Base-by-base conservation (phyloP, 1,284 basidiomycete species). In the Leccinum brunneo-olivaceum region DNA sequence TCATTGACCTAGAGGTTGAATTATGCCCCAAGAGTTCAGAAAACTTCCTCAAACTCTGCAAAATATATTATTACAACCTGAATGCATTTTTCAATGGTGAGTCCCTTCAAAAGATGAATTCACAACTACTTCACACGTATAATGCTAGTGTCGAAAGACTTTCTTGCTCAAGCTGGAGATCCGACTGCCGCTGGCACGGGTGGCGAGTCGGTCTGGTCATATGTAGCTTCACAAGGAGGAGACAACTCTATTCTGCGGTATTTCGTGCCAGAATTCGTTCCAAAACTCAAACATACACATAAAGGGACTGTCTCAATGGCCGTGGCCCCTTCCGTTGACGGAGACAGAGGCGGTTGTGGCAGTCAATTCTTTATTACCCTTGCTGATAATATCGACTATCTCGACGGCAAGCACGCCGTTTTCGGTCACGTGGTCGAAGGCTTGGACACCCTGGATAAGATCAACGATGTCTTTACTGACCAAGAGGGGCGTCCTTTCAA, bases 351-450 rank as follows among this genome's bases (percentile, higher is more conserved):
- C 6, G 90, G 92, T 5, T 93, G 90, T 53, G 95, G 90, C 4
- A 90, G 86, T 56, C 95, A 98, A 61, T 98, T 98, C 72, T 98
- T 97, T 68, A 79, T 98, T 56, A 98, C 95, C 0, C 74, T 98
- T 2, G 83, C 76, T 15, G 89, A 95, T 55, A 81, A 83, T 48
- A 89, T 97, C 57, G 90, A 94, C 52, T 98, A 97, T 60, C 76
- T 98, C 28, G 95, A 98, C 57, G 90, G 90, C 43, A 94, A 92
- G 61, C 95, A 98, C 60, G 88, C 90, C 0, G 90, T 93, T 2
- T 98, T 98, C 62, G 95, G 94, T 9, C 85, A 85, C 57, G 90
- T 98, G 9, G 90, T 98, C 5, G 95, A 98, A 62, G 95, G 96
- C 0, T 63, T 90, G 16, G 94, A 97, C 21, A 92, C 90, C 7